phyloP scores from a whole-genome alignment of 1,284 basidiomycete genomes.

The Ganoderma multipileum region DNA sequence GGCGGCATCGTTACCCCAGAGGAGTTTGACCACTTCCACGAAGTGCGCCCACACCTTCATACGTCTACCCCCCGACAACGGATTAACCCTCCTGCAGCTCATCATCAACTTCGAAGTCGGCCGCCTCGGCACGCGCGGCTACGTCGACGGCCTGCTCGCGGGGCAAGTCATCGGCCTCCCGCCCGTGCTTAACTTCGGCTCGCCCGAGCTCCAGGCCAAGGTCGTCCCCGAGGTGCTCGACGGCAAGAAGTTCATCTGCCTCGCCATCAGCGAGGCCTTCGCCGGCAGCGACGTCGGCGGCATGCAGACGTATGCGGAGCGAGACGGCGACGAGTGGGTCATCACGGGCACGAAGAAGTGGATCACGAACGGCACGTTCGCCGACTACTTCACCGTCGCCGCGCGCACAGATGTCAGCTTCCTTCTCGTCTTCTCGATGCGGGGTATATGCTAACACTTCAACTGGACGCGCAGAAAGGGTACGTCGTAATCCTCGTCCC shows the following conservation, averaged over 20 bases:
- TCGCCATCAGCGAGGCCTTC: constrained; percentile 82
- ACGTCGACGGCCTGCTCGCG: constrained; percentile 83
- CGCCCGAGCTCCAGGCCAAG: constrained; percentile 74
- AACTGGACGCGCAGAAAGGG: constrained; percentile 57
- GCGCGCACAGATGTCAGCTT: constrained; percentile 67
- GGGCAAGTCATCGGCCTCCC: constrained; percentile 88
- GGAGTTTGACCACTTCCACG: constrained; percentile 86
- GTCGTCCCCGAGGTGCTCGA: constrained; percentile 73
- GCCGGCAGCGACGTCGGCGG: constrained; percentile 94
- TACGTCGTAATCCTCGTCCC: constrained; percentile 90
- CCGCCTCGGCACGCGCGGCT: constrained; percentile 84
- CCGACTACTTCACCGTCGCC: constrained; percentile 82
- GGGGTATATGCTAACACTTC: not conserved
- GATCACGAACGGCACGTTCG: constrained; percentile 92
- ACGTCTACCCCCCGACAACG: not conserved
- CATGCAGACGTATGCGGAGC: constrained; percentile 82
- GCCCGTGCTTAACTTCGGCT: constrained; percentile 87
- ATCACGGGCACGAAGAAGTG: constrained; percentile 95
- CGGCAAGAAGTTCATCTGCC: constrained; percentile 83
- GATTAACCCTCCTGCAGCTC: constrained; percentile 52
- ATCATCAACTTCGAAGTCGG: constrained; percentile 90
- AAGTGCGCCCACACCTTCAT: constrained; percentile 46
- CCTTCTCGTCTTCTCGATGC: not conserved
- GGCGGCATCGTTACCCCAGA: constrained; percentile 89
- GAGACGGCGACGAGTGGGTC: constrained; percentile 86